Conservation (phyloP, 345 rosid species). For the Noccaea bulbosa region DNA sequence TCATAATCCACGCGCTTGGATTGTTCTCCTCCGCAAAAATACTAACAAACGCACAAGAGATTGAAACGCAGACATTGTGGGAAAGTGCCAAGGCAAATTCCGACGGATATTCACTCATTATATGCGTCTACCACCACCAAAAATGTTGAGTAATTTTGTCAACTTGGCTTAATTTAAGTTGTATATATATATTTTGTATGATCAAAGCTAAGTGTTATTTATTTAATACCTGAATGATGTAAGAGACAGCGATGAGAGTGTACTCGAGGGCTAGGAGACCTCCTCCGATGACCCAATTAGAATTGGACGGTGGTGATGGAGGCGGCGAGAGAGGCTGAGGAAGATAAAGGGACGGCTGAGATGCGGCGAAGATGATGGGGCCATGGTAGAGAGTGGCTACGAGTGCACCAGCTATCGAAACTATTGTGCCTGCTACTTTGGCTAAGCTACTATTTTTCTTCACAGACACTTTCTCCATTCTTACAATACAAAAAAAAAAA, state of each 20-base stretch:
- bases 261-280: conserved; percentile 59
- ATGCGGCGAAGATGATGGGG: conserved; percentile 45
- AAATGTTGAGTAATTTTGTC: neutral
- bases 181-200: neutral
- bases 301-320: neutral
- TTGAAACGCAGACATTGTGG: conserved; percentile 61
- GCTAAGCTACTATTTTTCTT: conserved; percentile 57
- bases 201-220: neutral
- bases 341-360: conserved; percentile 37
- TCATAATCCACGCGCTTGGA: conserved; percentile 66
- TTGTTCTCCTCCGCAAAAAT: conserved; percentile 54
- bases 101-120: conserved; percentile 41
- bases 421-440: conserved; percentile 62
- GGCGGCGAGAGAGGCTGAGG: conserved; percentile 15
- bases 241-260: conserved; percentile 48
- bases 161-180: neutral
- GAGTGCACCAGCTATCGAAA: conserved; percentile 65
- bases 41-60: conserved; percentile 59
- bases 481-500: conserved; percentile 24
- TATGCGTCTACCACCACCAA: conserved; percentile 33
- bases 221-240: conserved; percentile 57
- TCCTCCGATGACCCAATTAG: conserved; percentile 66
- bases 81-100: conserved; percentile 45
- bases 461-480: conserved; percentile 67
- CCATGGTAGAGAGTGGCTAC: conserved; percentile 70